Evolutionary conservation across 495 filamentous ascomycete genomes (phyloP).

Genomic region (Penicillium pulvis): DNA sequence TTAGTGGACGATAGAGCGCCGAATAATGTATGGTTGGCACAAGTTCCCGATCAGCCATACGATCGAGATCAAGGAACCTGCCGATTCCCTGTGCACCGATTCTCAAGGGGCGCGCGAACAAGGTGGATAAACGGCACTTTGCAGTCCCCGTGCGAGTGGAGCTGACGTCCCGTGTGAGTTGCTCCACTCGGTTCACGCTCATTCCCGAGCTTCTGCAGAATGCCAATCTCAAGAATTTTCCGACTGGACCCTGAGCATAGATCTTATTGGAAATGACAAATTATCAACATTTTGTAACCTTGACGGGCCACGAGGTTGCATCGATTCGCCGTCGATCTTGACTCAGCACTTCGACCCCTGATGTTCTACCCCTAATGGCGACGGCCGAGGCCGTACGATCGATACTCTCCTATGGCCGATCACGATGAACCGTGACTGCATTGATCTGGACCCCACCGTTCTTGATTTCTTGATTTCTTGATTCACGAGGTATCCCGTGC

Average conservation of each 20-base stretch:
- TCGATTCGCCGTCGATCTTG: neutral
- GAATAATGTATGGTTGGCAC: too few relatives aligned
- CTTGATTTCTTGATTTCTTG: slow-evolving; percentile 26
- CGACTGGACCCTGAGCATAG: slow-evolving; percentile 8
- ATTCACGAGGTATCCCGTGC: slow-evolving; percentile 19
- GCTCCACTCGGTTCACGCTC: neutral
- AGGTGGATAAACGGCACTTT: neutral
- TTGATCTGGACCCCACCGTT: slow-evolving; percentile 24
- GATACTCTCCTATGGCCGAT: slow-evolving; percentile 2
- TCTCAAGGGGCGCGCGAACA: too few relatives aligned
- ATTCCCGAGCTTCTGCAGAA: slow-evolving; percentile 18
- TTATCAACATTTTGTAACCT: neutral
- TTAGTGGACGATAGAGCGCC: too few relatives aligned
- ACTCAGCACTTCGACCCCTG: neutral
- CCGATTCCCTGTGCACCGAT: too few relatives aligned
- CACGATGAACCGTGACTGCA: slow-evolving; percentile 15
- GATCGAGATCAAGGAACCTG: too few relatives aligned
- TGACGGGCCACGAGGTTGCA: neutral
- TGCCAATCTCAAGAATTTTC: slow-evolving; percentile 22
- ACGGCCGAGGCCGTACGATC: slow-evolving; percentile 16
- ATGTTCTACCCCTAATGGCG: neutral
- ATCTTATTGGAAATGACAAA: too few relatives aligned
- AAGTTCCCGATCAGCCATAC: too few relatives aligned
- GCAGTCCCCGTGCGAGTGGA: neutral
- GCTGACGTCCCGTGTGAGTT: neutral